A percentile compares a stretch with the other conserved stretches of the same genome.
phyloP scores from a whole-genome alignment of 441 rosid genomes.

The Capsella rubella region DNA sequence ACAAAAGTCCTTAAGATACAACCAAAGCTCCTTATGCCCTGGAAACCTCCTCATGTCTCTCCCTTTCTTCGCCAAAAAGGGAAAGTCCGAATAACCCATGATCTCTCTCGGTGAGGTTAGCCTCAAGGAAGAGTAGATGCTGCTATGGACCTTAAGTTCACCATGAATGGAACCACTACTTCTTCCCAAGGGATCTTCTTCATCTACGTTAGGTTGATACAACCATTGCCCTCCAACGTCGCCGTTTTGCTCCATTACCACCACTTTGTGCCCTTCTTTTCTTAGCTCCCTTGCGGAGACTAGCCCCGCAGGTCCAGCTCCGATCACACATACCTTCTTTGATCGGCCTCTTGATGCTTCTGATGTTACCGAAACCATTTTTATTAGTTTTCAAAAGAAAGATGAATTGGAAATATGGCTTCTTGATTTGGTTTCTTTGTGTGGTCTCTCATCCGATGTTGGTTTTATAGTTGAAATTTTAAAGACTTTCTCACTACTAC shows the following conservation, averaged over 20 bases:
- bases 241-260: constrained; percentile 83
- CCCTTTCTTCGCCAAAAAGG: constrained; percentile 71
- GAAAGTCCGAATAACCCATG: constrained; percentile 91
- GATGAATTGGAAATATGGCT: constrained; percentile 9
- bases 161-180: constrained; percentile 30
- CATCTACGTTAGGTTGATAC: constrained; percentile 63
- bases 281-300: constrained; percentile 86
- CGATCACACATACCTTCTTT: constrained; percentile 88
- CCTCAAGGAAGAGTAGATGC: constrained; percentile 79
- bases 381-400: constrained; percentile 19
- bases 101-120: constrained; percentile 79
- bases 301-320: constrained; percentile 92
- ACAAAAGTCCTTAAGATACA: constrained; percentile 75
- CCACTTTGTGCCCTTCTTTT: constrained; percentile 79
- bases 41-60: constrained; percentile 88
- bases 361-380: constrained; percentile 35
- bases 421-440: constrained; percentile 19
- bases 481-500: constrained; percentile 44
- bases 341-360: constrained; percentile 38
- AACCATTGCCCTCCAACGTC: constrained; percentile 96
- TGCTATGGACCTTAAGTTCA: constrained; percentile 70
- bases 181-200: constrained; percentile 56
- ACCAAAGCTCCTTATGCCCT: constrained; percentile 79
- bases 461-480: constrained; percentile 33
- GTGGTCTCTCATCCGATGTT: constrained; percentile 6